phyloP scores from a whole-genome alignment of 768 basidiomycete genomes.

The Rhodocollybia butyracea region DNA sequence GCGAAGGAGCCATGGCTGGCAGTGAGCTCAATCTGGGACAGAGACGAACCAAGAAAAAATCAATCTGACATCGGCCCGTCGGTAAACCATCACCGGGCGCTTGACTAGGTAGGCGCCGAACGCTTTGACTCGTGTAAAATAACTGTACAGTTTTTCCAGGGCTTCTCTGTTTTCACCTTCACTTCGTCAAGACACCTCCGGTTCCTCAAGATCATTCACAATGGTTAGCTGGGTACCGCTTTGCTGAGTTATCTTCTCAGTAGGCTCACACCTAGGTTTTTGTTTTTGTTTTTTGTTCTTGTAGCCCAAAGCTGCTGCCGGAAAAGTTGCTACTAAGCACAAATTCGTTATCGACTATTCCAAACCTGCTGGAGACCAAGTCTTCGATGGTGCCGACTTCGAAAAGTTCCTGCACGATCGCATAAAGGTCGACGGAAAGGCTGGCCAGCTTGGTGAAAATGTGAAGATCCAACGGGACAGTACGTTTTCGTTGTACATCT shows the following conservation, averaged over 20 bases:
- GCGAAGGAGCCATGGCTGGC: slow-evolving; percentile 40
- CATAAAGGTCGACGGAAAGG: slow-evolving; percentile 90
- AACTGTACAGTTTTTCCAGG: slow-evolving; percentile 50
- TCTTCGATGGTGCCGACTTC: slow-evolving; percentile 60
- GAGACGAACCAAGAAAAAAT: neutral
- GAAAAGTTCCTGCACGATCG: slow-evolving; percentile 92
- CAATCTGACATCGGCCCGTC: neutral
- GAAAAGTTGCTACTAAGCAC: slow-evolving; percentile 59
- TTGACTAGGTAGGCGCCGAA: neutral
- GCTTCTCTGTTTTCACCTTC: neutral
- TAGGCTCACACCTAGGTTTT: slow-evolving; percentile 65
- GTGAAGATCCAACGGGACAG: slow-evolving; percentile 88
- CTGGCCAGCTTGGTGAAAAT: slow-evolving; percentile 87
- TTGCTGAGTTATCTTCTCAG: slow-evolving; percentile 92
- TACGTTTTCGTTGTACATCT: slow-evolving; percentile 32
- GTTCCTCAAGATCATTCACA: slow-evolving; percentile 36
- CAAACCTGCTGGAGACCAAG: slow-evolving; percentile 63
- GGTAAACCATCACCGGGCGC: neutral
- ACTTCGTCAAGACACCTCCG: slow-evolving; percentile 23
- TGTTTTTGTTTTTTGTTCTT: slow-evolving; percentile 22
- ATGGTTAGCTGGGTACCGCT: slow-evolving; percentile 76
- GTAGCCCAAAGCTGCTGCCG: slow-evolving; percentile 59
- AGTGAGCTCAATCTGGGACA: slow-evolving; percentile 8
- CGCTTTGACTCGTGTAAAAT: slow-evolving; percentile 1
- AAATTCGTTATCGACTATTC: slow-evolving; percentile 88